phyloP scores from a whole-genome alignment of 2,329 filamentous ascomycete genomes.

The Microdochium nivale region DNA sequence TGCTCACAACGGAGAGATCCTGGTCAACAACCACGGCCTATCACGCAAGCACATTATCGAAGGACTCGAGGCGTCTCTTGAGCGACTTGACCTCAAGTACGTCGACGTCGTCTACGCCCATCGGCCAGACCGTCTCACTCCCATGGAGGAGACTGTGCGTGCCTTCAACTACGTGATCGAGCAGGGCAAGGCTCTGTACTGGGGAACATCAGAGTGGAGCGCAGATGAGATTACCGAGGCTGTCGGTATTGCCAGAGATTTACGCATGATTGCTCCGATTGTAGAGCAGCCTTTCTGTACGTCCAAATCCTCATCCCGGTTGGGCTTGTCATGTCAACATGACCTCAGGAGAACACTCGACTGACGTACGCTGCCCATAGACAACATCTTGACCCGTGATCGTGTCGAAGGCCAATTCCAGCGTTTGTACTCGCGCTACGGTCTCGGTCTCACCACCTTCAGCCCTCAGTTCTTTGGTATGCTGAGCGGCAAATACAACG shows the following conservation, averaged over 20 bases:
- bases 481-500: slow-evolving; percentile 56
- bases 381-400: slow-evolving; percentile 48
- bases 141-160: slow-evolving; percentile 55
- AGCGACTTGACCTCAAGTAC: slow-evolving; percentile 54
- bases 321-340: slow-evolving; percentile 57
- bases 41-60: slow-evolving; percentile 44
- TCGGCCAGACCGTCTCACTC: slow-evolving; percentile 46
- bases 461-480: slow-evolving; percentile 46
- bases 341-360: slow-evolving; percentile 52
- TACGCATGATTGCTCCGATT: slow-evolving; percentile 47
- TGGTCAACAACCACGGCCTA: slow-evolving; percentile 37
- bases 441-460: slow-evolving; percentile 44
- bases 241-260: slow-evolving; percentile 40
- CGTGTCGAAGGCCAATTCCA: slow-evolving; percentile 50
- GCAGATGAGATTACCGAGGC: slow-evolving; percentile 52
- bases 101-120: slow-evolving; percentile 58
- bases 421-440: slow-evolving; percentile 42
- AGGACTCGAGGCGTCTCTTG: slow-evolving; percentile 48
- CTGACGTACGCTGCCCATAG: slow-evolving; percentile 48
- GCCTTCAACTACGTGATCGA: slow-evolving; percentile 36
- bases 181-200: slow-evolving; percentile 54
- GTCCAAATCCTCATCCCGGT: slow-evolving; percentile 22
- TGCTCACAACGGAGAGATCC: slow-evolving; percentile 22
- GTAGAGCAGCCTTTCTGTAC: slow-evolving; percentile 22
- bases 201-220: slow-evolving; percentile 54